Evolutionary conservation across 225 moss, liverwort and hornwort species (phyloP).

Genomic region (Polytrichum commune): DNA sequence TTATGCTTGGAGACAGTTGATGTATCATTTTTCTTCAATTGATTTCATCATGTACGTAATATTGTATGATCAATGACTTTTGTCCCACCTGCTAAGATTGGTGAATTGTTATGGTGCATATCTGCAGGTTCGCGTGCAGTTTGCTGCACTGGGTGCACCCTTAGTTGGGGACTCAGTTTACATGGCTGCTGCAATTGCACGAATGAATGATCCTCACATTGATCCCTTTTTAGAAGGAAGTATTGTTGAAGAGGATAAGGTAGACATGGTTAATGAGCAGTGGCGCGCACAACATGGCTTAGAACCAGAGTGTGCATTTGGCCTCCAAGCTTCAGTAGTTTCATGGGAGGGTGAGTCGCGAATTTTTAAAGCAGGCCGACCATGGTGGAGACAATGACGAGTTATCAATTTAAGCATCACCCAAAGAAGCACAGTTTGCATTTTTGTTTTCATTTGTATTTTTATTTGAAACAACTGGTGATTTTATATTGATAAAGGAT

Average conservation of each 20-base stretch:
- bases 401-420: background rate
- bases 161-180: conserved; percentile 92
- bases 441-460: too few species aligned
- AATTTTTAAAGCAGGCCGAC: conserved; percentile 49
- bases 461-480: too few species aligned
- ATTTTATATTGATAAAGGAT: too few species aligned
- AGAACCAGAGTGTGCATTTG: conserved; percentile 62
- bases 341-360: conserved; percentile 57
- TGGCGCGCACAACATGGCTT: conserved; percentile 53
- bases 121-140: conserved; percentile 77
- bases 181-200: conserved; percentile 66
- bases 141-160: conserved; percentile 82
- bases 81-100: too few species aligned
- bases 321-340: conserved; percentile 58
- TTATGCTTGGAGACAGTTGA: too few species aligned
- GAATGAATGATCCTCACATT: conserved; percentile 57
- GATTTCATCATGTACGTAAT: too few species aligned
- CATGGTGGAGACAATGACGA: conserved; percentile 43
- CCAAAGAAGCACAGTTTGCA: too few species aligned
- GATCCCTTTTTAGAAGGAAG: conserved; percentile 53
- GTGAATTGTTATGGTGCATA: background rate
- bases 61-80: too few species aligned
- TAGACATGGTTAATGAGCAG: conserved; percentile 19
- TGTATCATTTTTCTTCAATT: too few species aligned
- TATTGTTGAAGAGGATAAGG: conserved; percentile 9